A percentile compares a stretch with the other conserved stretches of the same genome.
phyloP scores from a whole-genome alignment of 2,329 filamentous ascomycete species.

The Pseudogymnoascus sp. region DNA sequence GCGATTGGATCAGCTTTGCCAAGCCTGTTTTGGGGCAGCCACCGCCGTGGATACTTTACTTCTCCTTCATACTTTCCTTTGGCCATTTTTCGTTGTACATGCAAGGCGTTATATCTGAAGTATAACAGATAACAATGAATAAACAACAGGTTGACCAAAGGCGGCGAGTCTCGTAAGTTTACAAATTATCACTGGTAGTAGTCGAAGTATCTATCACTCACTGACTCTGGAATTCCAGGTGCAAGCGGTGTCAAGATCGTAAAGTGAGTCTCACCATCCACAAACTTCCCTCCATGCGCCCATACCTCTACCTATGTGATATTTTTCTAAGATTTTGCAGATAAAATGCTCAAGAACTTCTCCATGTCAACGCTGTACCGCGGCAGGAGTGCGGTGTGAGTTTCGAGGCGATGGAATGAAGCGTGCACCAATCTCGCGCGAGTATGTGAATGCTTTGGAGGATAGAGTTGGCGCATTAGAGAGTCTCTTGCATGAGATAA shows the following conservation, averaged over 20 bases:
- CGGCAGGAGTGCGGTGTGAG: conserved; percentile 16
- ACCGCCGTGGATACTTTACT: neutral
- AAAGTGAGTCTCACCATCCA: conserved; percentile 11
- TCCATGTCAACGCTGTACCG: conserved; percentile 16
- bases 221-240: conserved; percentile 10
- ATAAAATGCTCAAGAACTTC: conserved; percentile 18
- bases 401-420: conserved; percentile 17
- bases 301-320: neutral
- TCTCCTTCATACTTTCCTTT: neutral
- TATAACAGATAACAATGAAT: conserved; percentile 2
- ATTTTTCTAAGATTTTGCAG: conserved; percentile 6
- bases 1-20: conserved; percentile 10
- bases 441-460: conserved; percentile 16
- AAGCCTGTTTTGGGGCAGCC: neutral
- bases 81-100: neutral
- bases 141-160: conserved; percentile 2
- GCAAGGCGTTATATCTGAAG: conserved; percentile 2
- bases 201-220: neutral
- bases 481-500: conserved; percentile 12
- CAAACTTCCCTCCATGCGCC: neutral
- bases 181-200: neutral
- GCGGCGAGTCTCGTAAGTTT: conserved; percentile 7
- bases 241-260: conserved; percentile 18
- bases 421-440: conserved; percentile 17
- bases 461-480: conserved; percentile 15